Evolutionary conservation across 75 land plant genomes (phyloP), one percentile per base, ranked within the genome.

Genomic region (Sequoiadendron giganteum): DNA sequence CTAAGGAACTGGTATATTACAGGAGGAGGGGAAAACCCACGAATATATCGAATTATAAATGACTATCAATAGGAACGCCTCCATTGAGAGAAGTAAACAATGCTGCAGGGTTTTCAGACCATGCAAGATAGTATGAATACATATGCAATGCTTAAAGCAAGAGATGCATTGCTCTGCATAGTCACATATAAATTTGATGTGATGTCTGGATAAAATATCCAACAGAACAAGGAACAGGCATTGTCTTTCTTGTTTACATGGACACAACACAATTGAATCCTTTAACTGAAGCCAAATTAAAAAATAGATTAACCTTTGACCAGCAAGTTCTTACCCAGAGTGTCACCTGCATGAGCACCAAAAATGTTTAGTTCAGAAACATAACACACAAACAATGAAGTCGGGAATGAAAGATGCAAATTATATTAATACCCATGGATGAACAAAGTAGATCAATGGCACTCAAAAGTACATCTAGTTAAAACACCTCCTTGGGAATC

Each of bases 311-410:
- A 85, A 85, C 58, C 61, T 85, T 85, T 48, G 15, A 55, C 86
- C 86, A 38, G 40, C 39, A 48, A 56, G 48, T 85, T 85, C 38
- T 85, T 85, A 54, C 39, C 68, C n/a, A 18, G 40, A 85, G 39
- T 18, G 65, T 7, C 8, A 85, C 86, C 86, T 85, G 86, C 86
- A 48, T 52, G 32, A 55, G 32, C 32, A 56, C 70, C 61, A 32
- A 85, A 85, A 34, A 85, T 85, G 86, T 55, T 52, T 85, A 40
- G 34, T 85, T 85, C 65, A 85, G 86, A 82, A 82, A 28, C 3
- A 47, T 5, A 82, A 54, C 15, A 56, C 86, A 85, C 42, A 85
- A 55, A 85, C 65, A 84, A n/a, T 84, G 52, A 84, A 84, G 85
- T 54, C 21, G 16, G 16, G 25, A 43, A 47, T 48, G 36, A 48